Conservation (phyloP, 306 rosid species). For the Lagenaria siceraria region DNA sequence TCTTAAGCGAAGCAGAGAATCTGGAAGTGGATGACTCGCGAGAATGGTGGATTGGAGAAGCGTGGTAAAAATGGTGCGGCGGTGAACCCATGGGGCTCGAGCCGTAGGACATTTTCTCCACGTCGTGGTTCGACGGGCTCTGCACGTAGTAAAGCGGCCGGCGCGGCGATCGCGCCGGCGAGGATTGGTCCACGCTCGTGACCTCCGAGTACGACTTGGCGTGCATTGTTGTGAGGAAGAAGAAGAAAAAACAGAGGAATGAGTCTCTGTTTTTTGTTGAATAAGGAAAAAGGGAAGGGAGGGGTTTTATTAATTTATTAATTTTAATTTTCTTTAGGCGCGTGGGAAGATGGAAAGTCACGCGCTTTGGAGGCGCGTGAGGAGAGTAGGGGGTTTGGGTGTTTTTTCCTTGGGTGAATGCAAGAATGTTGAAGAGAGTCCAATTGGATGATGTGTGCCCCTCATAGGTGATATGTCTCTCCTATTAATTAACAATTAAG, state of each 20-base stretch:
- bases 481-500: neutral
- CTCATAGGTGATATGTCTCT: neutral
- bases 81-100: constrained; percentile 76
- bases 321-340: neutral
- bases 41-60: constrained; percentile 88
- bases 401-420: neutral
- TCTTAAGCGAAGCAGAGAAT: constrained; percentile 72
- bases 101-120: constrained; percentile 88
- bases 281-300: neutral
- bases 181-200: constrained; percentile 60
- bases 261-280: neutral
- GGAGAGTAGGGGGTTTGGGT: neutral
- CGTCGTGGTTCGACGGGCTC: constrained; percentile 87
- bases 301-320: neutral
- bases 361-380: neutral
- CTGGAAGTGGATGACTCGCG: constrained; percentile 94
- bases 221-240: constrained; percentile 31
- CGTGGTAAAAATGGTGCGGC: constrained; percentile 47
- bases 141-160: constrained; percentile 83
- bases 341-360: neutral
- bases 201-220: constrained; percentile 77
- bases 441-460: no score
- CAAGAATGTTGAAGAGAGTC: neutral
- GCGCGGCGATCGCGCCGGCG: constrained; percentile 66
- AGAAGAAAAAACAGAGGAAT: neutral